These are phyloP conservation scores for Ilyonectria robusta DNA, from an alignment of 2,329 filamentous ascomycete species.

Conservation along the genomic window DNA sequence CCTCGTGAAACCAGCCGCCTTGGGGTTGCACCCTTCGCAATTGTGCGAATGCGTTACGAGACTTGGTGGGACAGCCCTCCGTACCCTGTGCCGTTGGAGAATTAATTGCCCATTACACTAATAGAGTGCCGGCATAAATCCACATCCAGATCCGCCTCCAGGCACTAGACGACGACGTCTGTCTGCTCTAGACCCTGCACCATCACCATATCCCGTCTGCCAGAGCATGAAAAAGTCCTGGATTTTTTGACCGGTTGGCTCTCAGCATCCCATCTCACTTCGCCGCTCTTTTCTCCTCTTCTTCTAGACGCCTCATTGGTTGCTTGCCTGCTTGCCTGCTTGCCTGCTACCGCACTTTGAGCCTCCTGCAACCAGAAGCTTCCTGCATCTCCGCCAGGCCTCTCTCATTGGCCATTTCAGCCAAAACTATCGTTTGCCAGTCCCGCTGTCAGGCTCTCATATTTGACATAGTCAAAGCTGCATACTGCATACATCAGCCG, in stretches of 20 bases:
- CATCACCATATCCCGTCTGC: neutral
- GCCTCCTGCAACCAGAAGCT: neutral
- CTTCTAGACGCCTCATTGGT: too few relatives aligned
- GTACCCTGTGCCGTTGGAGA: slow-evolving; percentile 20
- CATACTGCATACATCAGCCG: neutral
- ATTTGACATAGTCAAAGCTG: neutral
- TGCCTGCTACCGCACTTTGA: neutral
- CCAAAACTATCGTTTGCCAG: neutral
- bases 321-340: neutral
- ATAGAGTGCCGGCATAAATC: neutral
- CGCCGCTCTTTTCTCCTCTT: neutral
- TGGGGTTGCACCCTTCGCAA: slow-evolving; percentile 7
- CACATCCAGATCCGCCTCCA: neutral
- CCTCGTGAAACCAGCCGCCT: slow-evolving; percentile 2
- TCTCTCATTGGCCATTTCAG: neutral
- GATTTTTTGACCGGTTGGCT: neutral
- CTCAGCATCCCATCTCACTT: neutral
- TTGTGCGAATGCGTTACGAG: slow-evolving; percentile 5
- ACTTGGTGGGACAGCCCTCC: slow-evolving; percentile 1
- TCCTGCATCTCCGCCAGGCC: neutral
- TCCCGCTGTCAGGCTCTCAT: neutral
- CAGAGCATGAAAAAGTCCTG: too few relatives aligned
- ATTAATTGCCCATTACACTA: neutral
- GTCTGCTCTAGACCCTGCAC: neutral
- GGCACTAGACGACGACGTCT: neutral